Evolutionary conservation across 192 early-diverging fungal species (phyloP).

Genomic region (Phlyctochytrium bullatum): DNA sequence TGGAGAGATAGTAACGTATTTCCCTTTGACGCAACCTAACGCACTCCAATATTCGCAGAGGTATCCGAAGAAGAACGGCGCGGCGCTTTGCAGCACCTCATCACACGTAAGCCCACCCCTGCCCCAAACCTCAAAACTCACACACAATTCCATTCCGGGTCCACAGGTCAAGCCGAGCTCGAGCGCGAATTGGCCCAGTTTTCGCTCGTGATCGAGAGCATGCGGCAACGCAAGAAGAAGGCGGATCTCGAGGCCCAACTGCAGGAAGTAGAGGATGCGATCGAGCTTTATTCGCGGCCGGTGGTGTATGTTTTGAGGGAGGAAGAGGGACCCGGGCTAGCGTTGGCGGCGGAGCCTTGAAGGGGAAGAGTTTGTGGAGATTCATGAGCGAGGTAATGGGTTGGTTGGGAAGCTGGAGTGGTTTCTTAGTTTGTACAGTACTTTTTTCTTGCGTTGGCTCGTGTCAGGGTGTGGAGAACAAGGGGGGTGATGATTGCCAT

Average conservation of each 20-base stretch:
- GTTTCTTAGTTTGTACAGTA: no score
- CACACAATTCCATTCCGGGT: no score
- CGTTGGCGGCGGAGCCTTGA: no score
- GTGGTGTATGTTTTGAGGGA: slow-evolving; percentile 4
- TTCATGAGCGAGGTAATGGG: no score
- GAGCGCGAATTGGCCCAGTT: slow-evolving; percentile 37
- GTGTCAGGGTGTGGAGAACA: no score
- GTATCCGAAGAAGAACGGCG: slow-evolving; percentile 46
- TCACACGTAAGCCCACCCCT: slow-evolving; percentile 22
- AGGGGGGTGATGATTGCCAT: no score
- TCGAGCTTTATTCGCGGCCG: slow-evolving; percentile 38
- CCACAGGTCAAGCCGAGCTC: slow-evolving; percentile 34
- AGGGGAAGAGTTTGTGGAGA: no score
- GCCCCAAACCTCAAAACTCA: slow-evolving; percentile 12
- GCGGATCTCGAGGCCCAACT: slow-evolving; percentile 40
- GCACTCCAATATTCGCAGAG: slow-evolving; percentile 21
- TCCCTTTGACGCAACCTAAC: background rate
- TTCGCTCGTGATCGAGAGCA: slow-evolving; percentile 44
- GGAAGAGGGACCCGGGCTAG: no score
- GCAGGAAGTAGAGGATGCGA: slow-evolving; percentile 44
- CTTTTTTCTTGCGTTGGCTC: no score
- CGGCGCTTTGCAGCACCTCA: slow-evolving; percentile 37
- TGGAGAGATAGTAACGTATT: no score
- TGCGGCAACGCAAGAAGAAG: slow-evolving; percentile 36
- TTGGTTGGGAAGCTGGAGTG: no score